These are phyloP conservation scores for Nemania diffusa DNA, from an alignment of 2,329 filamentous ascomycete species.

Conservation along the genomic window DNA sequence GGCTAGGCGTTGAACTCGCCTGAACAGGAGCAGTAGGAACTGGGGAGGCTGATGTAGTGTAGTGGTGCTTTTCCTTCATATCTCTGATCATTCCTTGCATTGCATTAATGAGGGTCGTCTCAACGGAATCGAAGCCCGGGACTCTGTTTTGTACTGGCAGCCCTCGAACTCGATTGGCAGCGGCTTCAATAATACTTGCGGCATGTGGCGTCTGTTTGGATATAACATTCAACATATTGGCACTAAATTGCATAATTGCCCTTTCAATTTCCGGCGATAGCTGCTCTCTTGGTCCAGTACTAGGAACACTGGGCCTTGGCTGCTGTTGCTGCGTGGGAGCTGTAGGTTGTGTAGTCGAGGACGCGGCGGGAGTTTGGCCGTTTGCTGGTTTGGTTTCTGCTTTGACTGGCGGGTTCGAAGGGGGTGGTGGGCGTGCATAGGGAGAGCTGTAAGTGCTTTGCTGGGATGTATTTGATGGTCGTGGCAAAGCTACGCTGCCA, in stretches of 20 bases:
- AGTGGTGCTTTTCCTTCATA: constrained; percentile 42
- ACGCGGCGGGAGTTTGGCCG: constrained; percentile 36
- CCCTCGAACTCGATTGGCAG: constrained; percentile 46
- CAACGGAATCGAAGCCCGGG: constrained; percentile 45
- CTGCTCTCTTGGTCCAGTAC: constrained; percentile 23
- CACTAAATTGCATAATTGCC: constrained; percentile 46
- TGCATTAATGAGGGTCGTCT: constrained; percentile 45
- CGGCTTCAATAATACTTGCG: constrained; percentile 47
- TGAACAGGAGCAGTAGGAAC: constrained; percentile 34
- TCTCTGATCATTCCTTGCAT: constrained; percentile 48
- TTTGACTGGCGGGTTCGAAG: constrained; percentile 43
- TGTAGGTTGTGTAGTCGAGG: constrained; percentile 36
- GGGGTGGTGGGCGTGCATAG: constrained; percentile 46
- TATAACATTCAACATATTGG: constrained; percentile 46
- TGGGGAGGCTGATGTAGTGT: constrained; percentile 45
- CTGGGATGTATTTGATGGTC: constrained; percentile 42
- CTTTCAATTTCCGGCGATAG: constrained; percentile 47
- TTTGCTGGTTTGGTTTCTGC: constrained; percentile 37
- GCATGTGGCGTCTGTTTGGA: constrained; percentile 46
- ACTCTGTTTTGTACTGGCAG: constrained; percentile 42
- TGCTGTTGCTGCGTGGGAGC: constrained; percentile 28
- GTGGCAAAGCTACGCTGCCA: constrained; percentile 38
- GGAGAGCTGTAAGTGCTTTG: constrained; percentile 49
- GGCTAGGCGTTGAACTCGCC: constrained; percentile 43
- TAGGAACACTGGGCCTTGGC: constrained; percentile 28